Evolutionary conservation across 176 grass and related monocot species (phyloP), one percentile per base, ranked within the genome.

Genomic region (Eleusine indica): DNA sequence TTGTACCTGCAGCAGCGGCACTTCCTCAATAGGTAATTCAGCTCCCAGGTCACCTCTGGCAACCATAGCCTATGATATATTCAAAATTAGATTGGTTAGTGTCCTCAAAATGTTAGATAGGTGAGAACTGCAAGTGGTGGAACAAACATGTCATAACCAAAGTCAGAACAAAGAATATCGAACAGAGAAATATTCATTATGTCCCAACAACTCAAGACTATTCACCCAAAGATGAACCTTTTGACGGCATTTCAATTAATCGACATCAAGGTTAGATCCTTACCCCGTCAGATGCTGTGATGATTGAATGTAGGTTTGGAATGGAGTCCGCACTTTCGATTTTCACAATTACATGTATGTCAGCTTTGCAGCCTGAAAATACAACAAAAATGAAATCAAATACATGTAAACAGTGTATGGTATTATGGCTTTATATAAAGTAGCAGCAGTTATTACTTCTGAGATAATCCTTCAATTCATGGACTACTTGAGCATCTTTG

Each of bases 311-410:
- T 48, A 99, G 73, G 87, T 99, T 99, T 41, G 93, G 93, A 74
- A 99, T 94, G 81, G 96, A 99, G 87, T 99, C 96, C 35, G 96
- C 96, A 92, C 96, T 99, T 88, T 99, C 96, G 6, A 99, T 99
- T 90, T 99, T 99, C 51, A 99, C 96, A 57, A 87, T 99, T 48
- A 99, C 93, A 58, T 99, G 93, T 88, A 99, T 96, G 88, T 96
- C 93, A 0, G 93, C 93, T 81, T 87, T 89, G 32, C 78, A 91
- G 80, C 93, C 96, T 99, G 85, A 61, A 42, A 91, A 87, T 79
- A 75, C 60, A 81, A 85, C 29, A 9, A 48, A 69, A 79, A 53
- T 51, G 68, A 28, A 42, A 78, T 83, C 80, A 80, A 80, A 77
- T 41, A 65, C 42, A 56, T 42, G 70, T 29, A 81, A 81, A 52